phyloP scores from a whole-genome alignment of 331 rosid genomes.

The Phaseolus coccineus region DNA sequence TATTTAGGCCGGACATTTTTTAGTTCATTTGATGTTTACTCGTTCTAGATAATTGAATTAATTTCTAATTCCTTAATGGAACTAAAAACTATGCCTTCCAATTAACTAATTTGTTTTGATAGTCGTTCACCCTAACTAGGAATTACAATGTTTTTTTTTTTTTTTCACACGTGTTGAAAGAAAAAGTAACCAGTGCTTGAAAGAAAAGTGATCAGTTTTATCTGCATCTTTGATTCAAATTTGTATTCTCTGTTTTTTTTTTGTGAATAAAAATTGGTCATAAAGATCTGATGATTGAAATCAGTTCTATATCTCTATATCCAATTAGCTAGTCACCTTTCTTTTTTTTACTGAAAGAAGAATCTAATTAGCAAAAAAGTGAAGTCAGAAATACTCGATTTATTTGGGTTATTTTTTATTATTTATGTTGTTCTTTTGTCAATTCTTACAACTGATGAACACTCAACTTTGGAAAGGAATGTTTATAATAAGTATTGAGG shows the following conservation, averaged over 20 bases:
- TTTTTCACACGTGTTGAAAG: neutral
- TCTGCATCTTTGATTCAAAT: neutral
- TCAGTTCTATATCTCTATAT: neutral
- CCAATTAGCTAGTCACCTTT: neutral
- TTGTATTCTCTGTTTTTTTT: neutral
- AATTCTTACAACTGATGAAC: slow-evolving; percentile 8
- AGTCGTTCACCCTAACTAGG: neutral
- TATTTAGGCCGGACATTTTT: neutral
- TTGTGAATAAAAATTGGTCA: neutral
- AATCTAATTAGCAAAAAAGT: neutral
- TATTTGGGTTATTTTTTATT: slow-evolving; percentile 31
- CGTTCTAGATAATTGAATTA: slow-evolving; percentile 16
- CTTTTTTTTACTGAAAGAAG: neutral
- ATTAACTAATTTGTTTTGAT: slow-evolving; percentile 3
- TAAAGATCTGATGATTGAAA: neutral
- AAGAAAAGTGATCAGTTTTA: neutral
- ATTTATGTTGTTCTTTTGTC: slow-evolving; percentile 8
- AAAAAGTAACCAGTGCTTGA: neutral
- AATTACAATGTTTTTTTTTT: neutral
- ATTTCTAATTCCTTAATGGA: neutral
- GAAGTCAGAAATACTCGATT: slow-evolving; percentile 3
- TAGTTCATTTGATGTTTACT: neutral
- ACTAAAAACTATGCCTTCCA: neutral
- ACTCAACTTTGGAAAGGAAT: slow-evolving; percentile 26
- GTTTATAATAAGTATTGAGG: neutral